Conservation (phyloP, 2,329 filamentous ascomycete species). For the Blastomyces percursus region DNA sequence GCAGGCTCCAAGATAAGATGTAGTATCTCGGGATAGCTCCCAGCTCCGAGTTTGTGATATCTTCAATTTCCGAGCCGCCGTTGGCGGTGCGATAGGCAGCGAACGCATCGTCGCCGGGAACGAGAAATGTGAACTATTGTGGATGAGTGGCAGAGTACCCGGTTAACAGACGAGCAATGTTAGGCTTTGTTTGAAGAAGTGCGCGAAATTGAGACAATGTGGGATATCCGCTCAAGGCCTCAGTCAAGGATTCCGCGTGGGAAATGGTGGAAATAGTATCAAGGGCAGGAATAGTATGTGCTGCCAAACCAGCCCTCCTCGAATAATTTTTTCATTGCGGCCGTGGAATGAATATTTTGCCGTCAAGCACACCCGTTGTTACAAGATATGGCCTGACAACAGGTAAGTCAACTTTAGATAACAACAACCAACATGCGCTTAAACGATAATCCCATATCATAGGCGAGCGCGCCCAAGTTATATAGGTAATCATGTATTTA, state of each 20-base stretch:
- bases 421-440: background rate
- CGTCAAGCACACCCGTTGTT: background rate
- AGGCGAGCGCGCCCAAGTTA: background rate
- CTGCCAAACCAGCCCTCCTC: background rate
- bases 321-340: conserved; percentile 5
- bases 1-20: conserved; percentile 3
- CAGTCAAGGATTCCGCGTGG: background rate
- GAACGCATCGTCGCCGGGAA: conserved; percentile 9
- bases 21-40: conserved; percentile 7
- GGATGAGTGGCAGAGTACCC: background rate
- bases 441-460: background rate
- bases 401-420: background rate
- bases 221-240: conserved; percentile 2
- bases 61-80: conserved; percentile 1
- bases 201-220: background rate
- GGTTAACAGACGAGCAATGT: background rate
- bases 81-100: background rate
- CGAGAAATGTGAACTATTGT: conserved; percentile 4
- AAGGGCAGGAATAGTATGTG: background rate
- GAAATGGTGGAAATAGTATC: background rate
- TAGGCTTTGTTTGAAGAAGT: background rate
- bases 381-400: background rate
- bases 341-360: background rate
- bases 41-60: conserved; percentile 1
- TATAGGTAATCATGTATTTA: background rate